Percentiles rank a stretch among this genome's conserved stretches.
Conservation (phyloP, 306 rosid genomes). For the Vicia sativa region DNA sequence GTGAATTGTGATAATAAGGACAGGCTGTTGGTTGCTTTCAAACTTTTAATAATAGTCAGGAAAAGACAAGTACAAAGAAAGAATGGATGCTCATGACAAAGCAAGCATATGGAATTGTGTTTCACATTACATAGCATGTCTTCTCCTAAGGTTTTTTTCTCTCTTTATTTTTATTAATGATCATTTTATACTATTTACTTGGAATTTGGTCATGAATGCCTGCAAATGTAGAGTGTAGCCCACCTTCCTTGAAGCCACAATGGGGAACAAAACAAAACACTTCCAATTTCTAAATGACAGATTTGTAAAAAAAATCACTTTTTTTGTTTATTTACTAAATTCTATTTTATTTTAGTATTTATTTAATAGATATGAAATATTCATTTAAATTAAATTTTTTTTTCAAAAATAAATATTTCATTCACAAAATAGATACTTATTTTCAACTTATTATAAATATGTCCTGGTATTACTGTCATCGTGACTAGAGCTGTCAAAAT, state of each 20-base stretch:
- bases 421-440: too few relatives aligned
- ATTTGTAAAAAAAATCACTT: background rate
- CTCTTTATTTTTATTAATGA: background rate
- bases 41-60: slow-evolving; percentile 59
- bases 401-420: too few relatives aligned
- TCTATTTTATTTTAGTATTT: too few relatives aligned
- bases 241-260: slow-evolving; percentile 43
- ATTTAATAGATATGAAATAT: too few relatives aligned
- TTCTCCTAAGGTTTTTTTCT: slow-evolving; percentile 45
- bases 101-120: slow-evolving; percentile 80
- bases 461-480: too few relatives aligned
- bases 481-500: too few relatives aligned
- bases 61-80: slow-evolving; percentile 68
- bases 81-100: slow-evolving; percentile 75
- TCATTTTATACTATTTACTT: background rate
- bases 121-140: slow-evolving; percentile 92
- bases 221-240: slow-evolving; percentile 19
- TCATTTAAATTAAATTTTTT: too few relatives aligned
- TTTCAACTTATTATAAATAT: too few relatives aligned
- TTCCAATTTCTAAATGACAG: slow-evolving; percentile 33
- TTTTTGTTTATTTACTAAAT: background rate
- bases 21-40: slow-evolving; percentile 84
- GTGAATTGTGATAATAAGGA: slow-evolving; percentile 47
- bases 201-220: slow-evolving; percentile 5
- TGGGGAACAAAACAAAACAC: slow-evolving; percentile 41